Base-by-base conservation (phyloP, 192 early-diverging fungal species). In the Coemansia sp. region DNA sequence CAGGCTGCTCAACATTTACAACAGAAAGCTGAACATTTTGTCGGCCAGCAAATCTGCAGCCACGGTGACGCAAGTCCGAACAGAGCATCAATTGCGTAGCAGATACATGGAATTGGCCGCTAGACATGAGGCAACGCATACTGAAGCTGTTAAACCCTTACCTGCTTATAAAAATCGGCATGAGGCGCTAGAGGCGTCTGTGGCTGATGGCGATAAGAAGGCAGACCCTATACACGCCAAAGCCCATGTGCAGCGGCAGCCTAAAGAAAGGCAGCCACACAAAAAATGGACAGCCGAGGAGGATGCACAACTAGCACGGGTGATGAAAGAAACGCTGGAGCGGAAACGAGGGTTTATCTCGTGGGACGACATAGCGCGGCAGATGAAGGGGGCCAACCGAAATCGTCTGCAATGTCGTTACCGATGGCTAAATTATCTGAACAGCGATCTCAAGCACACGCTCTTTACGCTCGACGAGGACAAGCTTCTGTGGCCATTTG, bases 401-500 rank as follows among this genome's bases (percentile, higher is more conserved):
- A 30, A 58, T 5, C 2, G 54, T 3, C 1, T 12, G 6, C 67
- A 69, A 48, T 75, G 73, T 41, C 47, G 22, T 2, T 10, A n/a
- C 18, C 47, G 62, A 49, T 75, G 54, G 32, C 3, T 55, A 26
- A 31, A 55, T 55, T 55, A 30, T 24, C 8, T 55, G 26, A 55
- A 64, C 32, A 57, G 57, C 19, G 58, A 72, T 53, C 34, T 72
- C 38, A 58, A 60, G 21, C 69, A 64, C 63, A 62, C 62, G 12
- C 69, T 59, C 6, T 72, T 65, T 28, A 60, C 63, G 5, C n/a
- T 26, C 26, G 30, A 49, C 18, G 69, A 72, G 25, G 69, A 72
- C 63, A 34, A 34, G 54, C 25, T 64, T 23, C 18, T 72, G 1
- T 72, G 69, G 69, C 63, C 63, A 7, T 67, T 68, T 56, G 56